Conservation (phyloP, 2,329 filamentous ascomycete species). For the Monosporascus sp. region DNA sequence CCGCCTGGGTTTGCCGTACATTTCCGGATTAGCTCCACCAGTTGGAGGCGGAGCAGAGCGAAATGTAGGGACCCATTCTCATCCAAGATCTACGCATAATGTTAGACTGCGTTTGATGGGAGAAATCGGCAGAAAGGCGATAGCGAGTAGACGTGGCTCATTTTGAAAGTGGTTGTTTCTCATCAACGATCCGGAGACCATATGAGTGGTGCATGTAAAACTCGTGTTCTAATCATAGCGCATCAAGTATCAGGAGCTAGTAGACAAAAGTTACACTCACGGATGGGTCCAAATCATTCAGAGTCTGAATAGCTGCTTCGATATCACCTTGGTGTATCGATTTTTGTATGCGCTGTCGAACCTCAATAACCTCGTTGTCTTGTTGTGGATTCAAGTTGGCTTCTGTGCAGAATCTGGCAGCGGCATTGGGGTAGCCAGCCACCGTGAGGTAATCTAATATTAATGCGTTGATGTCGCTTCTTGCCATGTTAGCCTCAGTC, state of each 20-base stretch:
- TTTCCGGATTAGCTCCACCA: constrained; percentile 84
- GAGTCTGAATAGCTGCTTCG: constrained; percentile 73
- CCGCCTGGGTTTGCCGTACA: constrained; percentile 61
- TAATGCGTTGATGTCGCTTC: constrained; percentile 87
- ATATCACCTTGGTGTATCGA: constrained; percentile 84
- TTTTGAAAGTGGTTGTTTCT: constrained; percentile 69
- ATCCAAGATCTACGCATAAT: constrained; percentile 68
- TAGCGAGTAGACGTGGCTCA: constrained; percentile 48
- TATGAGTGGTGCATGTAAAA: constrained; percentile 99
- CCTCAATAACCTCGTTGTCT: constrained; percentile 66
- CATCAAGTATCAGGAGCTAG: constrained; percentile 4
- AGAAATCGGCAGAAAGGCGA: background rate
- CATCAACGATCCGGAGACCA: constrained; percentile 81
- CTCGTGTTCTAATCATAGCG: constrained; percentile 84
- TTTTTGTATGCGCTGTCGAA: constrained; percentile 76
- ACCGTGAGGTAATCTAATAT: constrained; percentile 97
- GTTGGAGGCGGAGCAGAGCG: constrained; percentile 78
- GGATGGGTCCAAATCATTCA: constrained; percentile 88
- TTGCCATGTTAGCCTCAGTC: constrained; percentile 8
- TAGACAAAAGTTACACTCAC: constrained; percentile 48
- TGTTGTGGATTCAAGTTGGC: constrained; percentile 76
- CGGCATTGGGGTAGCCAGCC: constrained; percentile 89
- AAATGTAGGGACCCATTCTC: constrained; percentile 80
- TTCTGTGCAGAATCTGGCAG: constrained; percentile 88
- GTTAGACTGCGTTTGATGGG: constrained; percentile 10